Evolutionary conservation across 345 rosid genomes (phyloP), one percentile per base, ranked within the genome.

Genomic region (Cochlearia excelsa): DNA sequence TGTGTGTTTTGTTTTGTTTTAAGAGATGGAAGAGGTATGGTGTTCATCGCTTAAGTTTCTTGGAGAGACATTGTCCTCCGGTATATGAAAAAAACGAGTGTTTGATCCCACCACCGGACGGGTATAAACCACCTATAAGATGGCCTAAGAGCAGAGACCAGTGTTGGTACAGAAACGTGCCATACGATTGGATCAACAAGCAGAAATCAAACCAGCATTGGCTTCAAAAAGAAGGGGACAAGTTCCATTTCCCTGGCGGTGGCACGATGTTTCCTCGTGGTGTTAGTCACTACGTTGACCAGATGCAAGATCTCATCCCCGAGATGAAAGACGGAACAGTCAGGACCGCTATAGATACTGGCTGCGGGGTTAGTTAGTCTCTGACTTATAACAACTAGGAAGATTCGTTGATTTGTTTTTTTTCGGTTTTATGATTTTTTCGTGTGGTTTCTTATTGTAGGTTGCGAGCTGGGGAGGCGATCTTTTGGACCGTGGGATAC

Each of bases 391-490:
- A 33, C 41, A 39, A 30, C 54, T 63, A 16, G 31, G 31, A 28
- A 2, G 48, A 4, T 4, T 16, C 51, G 30, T 1, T 55, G 29
- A 11, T 30, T 11, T 0, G 59, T 56, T 50, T 43, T 0, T 33
- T 16, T 16, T 16, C 23, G 23, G 23, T 16, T 16, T 16, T 16
- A 16, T 16, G 23, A 16, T 16, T 16, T 16, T 16, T 16, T 16
- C 23, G 23, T 16, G 23, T 16, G 23, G 23, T 0, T 16, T 16
- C 23, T 16, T 16, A 16, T 33, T 71, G 35, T 62, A 93, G 99
- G 99, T 93, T 70, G 99, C 99, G 4, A 93, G 99, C 73, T 93
- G 99, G 99, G 99, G 99, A 71, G 99, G 99, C 2, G 97, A 93
- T 81, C 80, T 93, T 35, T 76, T 93, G 43, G 95, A 93, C 67